A percentile compares a stretch with the other conserved stretches of the same genome.
Evolutionary conservation across 139 green algal genomes (phyloP).

Genomic region (Dunaliella primolecta): DNA sequence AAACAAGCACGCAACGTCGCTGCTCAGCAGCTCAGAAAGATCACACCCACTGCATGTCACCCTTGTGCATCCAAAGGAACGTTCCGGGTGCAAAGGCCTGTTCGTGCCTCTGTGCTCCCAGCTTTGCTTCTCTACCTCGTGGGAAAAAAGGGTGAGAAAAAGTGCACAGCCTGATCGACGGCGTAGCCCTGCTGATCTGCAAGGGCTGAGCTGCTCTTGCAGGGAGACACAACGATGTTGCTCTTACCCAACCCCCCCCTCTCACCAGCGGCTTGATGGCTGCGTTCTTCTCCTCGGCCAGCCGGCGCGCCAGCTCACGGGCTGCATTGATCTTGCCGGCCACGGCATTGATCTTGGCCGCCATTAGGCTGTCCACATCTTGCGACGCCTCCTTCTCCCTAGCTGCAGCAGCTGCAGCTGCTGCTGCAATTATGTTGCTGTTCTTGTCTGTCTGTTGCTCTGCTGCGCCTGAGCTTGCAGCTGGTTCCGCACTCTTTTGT

Average conservation of each 20-base stretch:
- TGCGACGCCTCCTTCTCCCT: constrained; percentile 6
- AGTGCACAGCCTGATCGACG: too few species aligned
- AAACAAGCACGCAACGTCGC: too few species aligned
- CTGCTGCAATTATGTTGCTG: neutral
- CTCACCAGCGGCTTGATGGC: neutral
- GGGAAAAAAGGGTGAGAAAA: too few species aligned
- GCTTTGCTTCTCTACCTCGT: too few species aligned
- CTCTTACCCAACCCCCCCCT: neutral
- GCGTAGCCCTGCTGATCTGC: too few species aligned
- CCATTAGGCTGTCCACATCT: neutral
- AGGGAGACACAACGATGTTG: too few species aligned
- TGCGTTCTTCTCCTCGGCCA: constrained; percentile 79
- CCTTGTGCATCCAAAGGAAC: too few species aligned
- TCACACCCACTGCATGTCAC: too few species aligned
- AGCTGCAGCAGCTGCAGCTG: neutral
- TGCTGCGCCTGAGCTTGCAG: neutral
- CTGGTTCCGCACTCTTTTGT: neutral
- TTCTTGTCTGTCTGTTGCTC: neutral
- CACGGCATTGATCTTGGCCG: constrained; percentile 45
- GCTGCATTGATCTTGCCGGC: constrained; percentile 71
- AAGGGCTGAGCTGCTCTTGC: too few species aligned
- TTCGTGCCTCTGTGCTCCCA: too few species aligned
- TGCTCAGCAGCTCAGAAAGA: too few species aligned
- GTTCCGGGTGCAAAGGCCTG: too few species aligned
- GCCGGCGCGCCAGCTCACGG: constrained; percentile 65